Base-by-base conservation (phyloP, 73 alveolate species). In the Breviolum minutum region DNA sequence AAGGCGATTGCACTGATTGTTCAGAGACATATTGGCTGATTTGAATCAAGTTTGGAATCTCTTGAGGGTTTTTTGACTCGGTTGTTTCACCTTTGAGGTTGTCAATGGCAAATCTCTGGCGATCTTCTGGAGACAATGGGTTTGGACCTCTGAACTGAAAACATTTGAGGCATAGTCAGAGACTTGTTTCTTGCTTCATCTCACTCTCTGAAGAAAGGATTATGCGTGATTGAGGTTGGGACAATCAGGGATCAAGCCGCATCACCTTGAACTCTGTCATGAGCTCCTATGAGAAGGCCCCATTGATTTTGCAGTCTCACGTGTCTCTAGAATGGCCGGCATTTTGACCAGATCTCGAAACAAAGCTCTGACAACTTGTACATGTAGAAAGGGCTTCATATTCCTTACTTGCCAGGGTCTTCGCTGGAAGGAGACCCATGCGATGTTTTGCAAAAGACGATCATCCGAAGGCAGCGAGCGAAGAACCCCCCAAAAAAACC, bases 271-370 rank as follows among this genome's bases (percentile, higher is more conserved):
- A 86, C 80, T 61, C 94, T 11, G 94, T 63, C 64, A 86, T 86
- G 94, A 86, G 94, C 40, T 61, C 94, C 63, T 63, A 27, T 24
- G 94, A 86, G 94, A 86, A 86, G 94, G 94, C 79, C 27, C 54
- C 48, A 79, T 5, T 14, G 64, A 13, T 8, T 20, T 30, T 12
- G 22, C 87, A 30, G 26, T 71, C 1, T 71, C 81, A n/a, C 26
- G 13, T 11, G 30, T 20, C 62, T 13, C 86, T 77, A 8, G 14
- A 77, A 16, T 77, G 17, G 5, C 27, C 86, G 63, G 54, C 54
- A 40, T 40, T 40, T 40, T 40, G 54, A 40, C 54, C 54, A 0
- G 54, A 40, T 40, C 54, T 40, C 54, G 54, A 40, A 40, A 40
- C 54, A 40, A 40, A 40, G 54, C 54, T 40, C 54, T 40, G 54